These are phyloP conservation scores for Triadica sebifera DNA, from an alignment of 345 rosid species.

Conservation along the genomic window DNA sequence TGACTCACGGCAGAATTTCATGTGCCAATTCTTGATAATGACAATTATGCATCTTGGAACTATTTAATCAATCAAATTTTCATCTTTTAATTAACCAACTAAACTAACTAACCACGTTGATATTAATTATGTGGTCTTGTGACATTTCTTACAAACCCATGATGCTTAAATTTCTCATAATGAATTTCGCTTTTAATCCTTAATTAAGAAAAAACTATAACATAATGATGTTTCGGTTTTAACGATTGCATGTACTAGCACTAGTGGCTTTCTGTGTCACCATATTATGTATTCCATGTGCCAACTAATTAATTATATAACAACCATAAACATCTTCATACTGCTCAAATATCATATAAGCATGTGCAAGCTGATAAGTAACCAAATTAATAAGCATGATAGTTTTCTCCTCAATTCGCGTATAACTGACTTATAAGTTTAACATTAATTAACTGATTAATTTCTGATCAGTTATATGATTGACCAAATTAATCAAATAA, in stretches of 20 bases:
- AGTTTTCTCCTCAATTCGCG: not conserved
- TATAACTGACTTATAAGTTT: not conserved
- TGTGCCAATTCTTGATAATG: slow-evolving; percentile 1
- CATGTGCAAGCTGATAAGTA: slow-evolving; percentile 16
- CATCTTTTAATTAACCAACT: too few relatives aligned
- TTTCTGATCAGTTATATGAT: not conserved
- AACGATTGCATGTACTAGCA: too few relatives aligned
- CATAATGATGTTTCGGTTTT: not conserved
- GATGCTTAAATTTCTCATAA: not conserved
- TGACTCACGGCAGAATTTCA: not conserved
- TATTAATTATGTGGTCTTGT: not conserved
- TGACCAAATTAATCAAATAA: not conserved
- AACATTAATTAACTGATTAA: not conserved
- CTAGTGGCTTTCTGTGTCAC: slow-evolving; percentile 3
- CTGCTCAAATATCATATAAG: slow-evolving; percentile 9
- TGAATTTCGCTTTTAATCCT: not conserved
- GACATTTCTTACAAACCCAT: not conserved
- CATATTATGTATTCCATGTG: slow-evolving; percentile 23
- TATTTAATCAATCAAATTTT: not conserved
- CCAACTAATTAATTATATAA: slow-evolving; percentile 1
- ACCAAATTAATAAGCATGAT: not conserved
- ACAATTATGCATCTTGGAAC: not conserved
- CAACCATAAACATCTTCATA: not conserved
- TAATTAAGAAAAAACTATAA: not conserved
- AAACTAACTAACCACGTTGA: too few relatives aligned